phyloP scores from a whole-genome alignment of 768 basidiomycete genomes.

The Lactifluus piperatus region DNA sequence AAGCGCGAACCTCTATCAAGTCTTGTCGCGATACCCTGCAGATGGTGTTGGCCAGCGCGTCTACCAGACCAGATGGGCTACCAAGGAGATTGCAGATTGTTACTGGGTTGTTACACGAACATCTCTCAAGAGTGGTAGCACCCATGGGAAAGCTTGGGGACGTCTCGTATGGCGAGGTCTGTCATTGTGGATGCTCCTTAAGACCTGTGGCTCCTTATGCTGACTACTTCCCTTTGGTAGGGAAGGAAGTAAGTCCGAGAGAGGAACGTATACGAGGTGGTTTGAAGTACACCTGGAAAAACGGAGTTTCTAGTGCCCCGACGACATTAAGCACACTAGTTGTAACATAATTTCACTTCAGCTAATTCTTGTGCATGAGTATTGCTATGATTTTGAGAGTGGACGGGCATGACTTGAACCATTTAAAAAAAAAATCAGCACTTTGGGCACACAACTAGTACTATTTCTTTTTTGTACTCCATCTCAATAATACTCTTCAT shows the following conservation, averaged over 20 bases:
- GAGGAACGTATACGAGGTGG: constrained; percentile 62
- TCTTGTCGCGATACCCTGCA: constrained; percentile 58
- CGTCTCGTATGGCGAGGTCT: constrained; percentile 69
- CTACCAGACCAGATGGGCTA: constrained; percentile 65
- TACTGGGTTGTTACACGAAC: constrained; percentile 73
- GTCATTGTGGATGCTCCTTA: constrained; percentile 21
- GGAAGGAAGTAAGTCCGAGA: constrained; percentile 46
- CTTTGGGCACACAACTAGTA: too few relatives aligned
- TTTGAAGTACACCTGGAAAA: constrained; percentile 67
- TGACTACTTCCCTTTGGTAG: constrained; percentile 29
- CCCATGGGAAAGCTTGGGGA: constrained; percentile 81
- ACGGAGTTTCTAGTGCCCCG: constrained; percentile 39
- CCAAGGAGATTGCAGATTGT: constrained; percentile 55
- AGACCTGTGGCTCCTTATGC: neutral
- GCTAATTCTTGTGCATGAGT: neutral
- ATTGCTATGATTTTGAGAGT: neutral
- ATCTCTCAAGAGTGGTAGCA: constrained; percentile 61
- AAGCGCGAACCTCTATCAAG: constrained; percentile 62
- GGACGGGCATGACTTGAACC: too few relatives aligned
- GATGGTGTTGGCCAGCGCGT: constrained; percentile 62
- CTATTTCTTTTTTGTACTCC: too few relatives aligned
- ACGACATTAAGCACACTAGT: neutral
- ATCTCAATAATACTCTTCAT: too few relatives aligned
- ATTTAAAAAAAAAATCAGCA: too few relatives aligned
- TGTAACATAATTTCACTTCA: neutral